Evolutionary conservation across 1,284 basidiomycete genomes (phyloP).

Genomic region (Hortiboletus rubellus): DNA sequence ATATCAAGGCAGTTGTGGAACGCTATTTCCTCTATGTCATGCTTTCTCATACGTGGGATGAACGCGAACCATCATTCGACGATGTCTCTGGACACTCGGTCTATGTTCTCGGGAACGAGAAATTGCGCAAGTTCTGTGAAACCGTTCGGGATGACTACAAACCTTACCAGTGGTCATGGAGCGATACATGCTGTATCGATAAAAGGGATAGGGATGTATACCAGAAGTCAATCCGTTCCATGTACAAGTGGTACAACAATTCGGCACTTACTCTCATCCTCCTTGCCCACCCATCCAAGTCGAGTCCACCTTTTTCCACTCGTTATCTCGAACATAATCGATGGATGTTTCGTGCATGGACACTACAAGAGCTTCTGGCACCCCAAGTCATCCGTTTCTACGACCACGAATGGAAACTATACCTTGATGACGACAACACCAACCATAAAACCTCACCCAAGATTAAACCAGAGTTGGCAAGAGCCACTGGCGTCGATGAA

Average conservation of each 20-base stretch:
- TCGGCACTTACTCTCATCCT: slow-evolving; percentile 19
- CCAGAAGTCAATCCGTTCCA: slow-evolving; percentile 14
- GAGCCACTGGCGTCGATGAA: not conserved
- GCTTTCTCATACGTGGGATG: slow-evolving; percentile 27
- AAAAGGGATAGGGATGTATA: not conserved
- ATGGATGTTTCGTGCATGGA: slow-evolving; percentile 24
- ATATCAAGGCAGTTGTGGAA: not conserved
- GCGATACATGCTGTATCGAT: slow-evolving; percentile 17
- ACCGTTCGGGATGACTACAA: slow-evolving; percentile 5
- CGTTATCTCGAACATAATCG: slow-evolving; percentile 8
- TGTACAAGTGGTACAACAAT: slow-evolving; percentile 24
- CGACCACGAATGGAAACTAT: slow-evolving; percentile 3
- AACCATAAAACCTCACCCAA: slow-evolving; percentile 12
- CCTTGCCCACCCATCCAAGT: slow-evolving; percentile 8
- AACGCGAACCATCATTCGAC: slow-evolving; percentile 10
- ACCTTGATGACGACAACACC: not conserved
- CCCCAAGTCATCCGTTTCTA: slow-evolving; percentile 16
- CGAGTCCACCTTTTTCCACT: too few relatives aligned
- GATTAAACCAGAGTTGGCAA: slow-evolving; percentile 3
- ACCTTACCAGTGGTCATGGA: slow-evolving; percentile 11
- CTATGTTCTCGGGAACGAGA: slow-evolving; percentile 9
- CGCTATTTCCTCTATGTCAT: slow-evolving; percentile 17
- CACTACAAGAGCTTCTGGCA: slow-evolving; percentile 18
- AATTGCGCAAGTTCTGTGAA: slow-evolving; percentile 16
- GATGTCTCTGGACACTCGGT: slow-evolving; percentile 3